Conservation (phyloP, 2,329 filamentous ascomycete species). For the Capronia coronata region DNA sequence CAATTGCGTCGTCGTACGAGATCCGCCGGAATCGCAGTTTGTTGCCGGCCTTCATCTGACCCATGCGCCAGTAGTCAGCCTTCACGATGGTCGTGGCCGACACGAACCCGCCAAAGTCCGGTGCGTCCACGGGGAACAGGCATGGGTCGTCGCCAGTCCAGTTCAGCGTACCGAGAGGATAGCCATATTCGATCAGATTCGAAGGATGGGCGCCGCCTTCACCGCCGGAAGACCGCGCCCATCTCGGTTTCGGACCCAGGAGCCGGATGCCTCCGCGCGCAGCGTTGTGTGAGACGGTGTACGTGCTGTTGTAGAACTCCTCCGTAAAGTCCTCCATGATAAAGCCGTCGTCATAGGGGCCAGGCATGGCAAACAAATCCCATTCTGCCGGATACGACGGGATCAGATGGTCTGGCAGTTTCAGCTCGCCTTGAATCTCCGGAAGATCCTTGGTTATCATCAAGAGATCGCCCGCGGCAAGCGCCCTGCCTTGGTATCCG, state of each 20-base stretch:
- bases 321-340: slow-evolving; percentile 48
- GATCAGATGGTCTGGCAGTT: slow-evolving; percentile 42
- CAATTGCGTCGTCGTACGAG: slow-evolving; percentile 48
- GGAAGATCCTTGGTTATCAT: slow-evolving; percentile 40
- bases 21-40: slow-evolving; percentile 47
- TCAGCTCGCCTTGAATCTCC: slow-evolving; percentile 31
- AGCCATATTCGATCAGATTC: slow-evolving; percentile 56
- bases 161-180: slow-evolving; percentile 52
- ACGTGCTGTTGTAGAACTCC: slow-evolving; percentile 52
- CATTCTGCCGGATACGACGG: slow-evolving; percentile 47
- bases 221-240: slow-evolving; percentile 54
- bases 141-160: slow-evolving; percentile 57
- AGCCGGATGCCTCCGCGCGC: slow-evolving; percentile 56
- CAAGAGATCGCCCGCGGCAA: slow-evolving; percentile 51
- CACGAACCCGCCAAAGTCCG: slow-evolving; percentile 57
- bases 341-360: slow-evolving; percentile 52
- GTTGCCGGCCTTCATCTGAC: slow-evolving; percentile 56
- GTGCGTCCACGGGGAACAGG: slow-evolving; percentile 55
- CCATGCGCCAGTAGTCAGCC: slow-evolving; percentile 56
- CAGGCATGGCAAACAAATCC: slow-evolving; percentile 50
- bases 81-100: slow-evolving; percentile 51
- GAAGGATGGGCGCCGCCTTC: slow-evolving; percentile 58
- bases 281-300: slow-evolving; percentile 57
- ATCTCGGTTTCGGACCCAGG: slow-evolving; percentile 52
- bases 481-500: slow-evolving; percentile 53